Conservation (phyloP, 1,284 basidiomycete species). For the Vanrija humicola region DNA sequence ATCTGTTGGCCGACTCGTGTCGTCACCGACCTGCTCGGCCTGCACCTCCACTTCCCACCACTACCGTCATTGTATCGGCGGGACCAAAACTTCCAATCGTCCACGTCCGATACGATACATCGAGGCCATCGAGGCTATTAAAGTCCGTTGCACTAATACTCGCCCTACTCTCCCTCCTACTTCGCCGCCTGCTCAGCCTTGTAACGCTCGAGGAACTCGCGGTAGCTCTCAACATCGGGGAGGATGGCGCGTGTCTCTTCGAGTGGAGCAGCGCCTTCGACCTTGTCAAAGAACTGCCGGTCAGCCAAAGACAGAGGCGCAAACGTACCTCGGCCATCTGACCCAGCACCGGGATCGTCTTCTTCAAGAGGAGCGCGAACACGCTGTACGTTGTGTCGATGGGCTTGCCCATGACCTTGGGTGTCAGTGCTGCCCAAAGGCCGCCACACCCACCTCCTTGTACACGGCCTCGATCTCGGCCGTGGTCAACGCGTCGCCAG, state of each 20-base stretch:
- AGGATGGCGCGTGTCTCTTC: constrained; percentile 9
- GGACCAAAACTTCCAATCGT: too few relatives aligned
- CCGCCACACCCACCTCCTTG: constrained; percentile 5
- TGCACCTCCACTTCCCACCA: too few relatives aligned
- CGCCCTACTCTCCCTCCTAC: too few relatives aligned
- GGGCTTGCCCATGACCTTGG: constrained; percentile 12
- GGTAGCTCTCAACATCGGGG: constrained; percentile 25
- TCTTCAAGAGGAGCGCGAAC: constrained; percentile 13
- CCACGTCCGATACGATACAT: too few relatives aligned
- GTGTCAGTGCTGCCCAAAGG: not conserved
- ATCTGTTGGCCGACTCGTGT: too few relatives aligned
- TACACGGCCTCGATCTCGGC: constrained; percentile 21
- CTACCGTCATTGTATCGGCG: too few relatives aligned
- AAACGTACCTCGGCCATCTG: constrained; percentile 18
- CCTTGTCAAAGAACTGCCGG: constrained; percentile 26
- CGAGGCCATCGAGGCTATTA: too few relatives aligned
- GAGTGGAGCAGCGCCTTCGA: constrained; percentile 16
- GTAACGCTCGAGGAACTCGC: constrained; percentile 24
- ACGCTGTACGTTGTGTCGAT: constrained; percentile 13
- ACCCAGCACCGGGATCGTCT: constrained; percentile 1
- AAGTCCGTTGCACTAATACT: too few relatives aligned
- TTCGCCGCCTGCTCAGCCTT: constrained; percentile 13
- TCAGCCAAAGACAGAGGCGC: not conserved
- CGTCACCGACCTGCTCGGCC: too few relatives aligned
- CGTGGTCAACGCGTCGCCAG: constrained; percentile 24